Evolutionary conservation across 305 asterid species (phyloP), one percentile per base, ranked within the genome.

Genomic region (Fraxinus ornus): DNA sequence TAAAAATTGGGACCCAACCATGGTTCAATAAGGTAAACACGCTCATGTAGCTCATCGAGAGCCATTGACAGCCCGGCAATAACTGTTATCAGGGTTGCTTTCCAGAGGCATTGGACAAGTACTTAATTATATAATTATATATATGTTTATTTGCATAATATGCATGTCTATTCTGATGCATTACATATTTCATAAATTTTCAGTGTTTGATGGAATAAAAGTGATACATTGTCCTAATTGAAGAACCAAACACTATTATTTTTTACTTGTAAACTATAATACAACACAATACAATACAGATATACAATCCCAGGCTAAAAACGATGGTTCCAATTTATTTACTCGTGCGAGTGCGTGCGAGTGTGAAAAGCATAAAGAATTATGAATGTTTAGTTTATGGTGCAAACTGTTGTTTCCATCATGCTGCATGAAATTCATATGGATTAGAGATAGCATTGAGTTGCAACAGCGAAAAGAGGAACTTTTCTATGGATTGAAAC

Each of bases 391-490:
- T 44, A 44, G 52, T 44, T 57, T 19, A 57, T 0, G 9, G 28
- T 62, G 26, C 6, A 22, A 7, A 19, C 24, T 22, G 5, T 22
- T 52, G 62, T 52, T 52, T 52, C 62, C 62, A 19, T 7, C 28
- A 19, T 2, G 70, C 12, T 7, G 12, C 70, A 6, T 7, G 71
- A 22, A 62, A 22, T 22, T 19, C 30, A 24, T 22, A 66, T 24
- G 75, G 33, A 30, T 68, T 68, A 68, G 75, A 68, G 28, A 30
- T 68, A 0, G 37, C 75, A 68, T 28, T 2, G 39, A 41, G 77
- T 76, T 44, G 88, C 75, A 17, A 70, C 41, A 15, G 68, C 84
- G 32, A 57, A 22, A 13, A 86, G 76, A 55, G 86, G 88, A n/a
- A 13, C 8, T 17, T 84, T 81, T 36, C 80, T 64, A 15, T 60